These are phyloP conservation scores for Protomyces inouyei DNA, from an alignment of 1,139 yeast genomes.

Conservation along the genomic window DNA sequence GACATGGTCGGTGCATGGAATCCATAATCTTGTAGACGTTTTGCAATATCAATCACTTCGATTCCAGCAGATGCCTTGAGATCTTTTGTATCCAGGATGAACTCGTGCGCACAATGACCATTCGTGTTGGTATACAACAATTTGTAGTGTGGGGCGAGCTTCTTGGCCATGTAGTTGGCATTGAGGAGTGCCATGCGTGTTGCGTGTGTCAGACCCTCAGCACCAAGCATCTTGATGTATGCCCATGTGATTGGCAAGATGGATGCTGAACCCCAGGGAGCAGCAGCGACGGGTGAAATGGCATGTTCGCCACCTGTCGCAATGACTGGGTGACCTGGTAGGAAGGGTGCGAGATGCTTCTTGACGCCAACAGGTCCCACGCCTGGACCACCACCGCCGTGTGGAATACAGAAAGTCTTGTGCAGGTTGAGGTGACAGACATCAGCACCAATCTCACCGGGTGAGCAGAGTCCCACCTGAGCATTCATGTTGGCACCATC, in stretches of 20 bases:
- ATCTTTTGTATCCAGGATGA: constrained; percentile 83
- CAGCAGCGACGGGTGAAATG: constrained; percentile 78
- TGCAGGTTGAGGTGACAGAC: constrained; percentile 95
- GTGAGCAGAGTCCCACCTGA: constrained; percentile 93
- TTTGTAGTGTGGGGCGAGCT: constrained; percentile 63
- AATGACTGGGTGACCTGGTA: constrained; percentile 71
- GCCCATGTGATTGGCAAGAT: constrained; percentile 91
- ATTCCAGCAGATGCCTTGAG: constrained; percentile 68
- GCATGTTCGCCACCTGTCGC: constrained; percentile 52
- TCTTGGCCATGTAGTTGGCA: constrained; percentile 89
- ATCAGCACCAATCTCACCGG: constrained; percentile 98
- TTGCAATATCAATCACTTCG: constrained; percentile 95
- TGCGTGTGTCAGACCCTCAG: constrained; percentile 73
- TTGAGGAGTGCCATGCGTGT: constrained; percentile 86
- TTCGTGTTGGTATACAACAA: constrained; percentile 66
- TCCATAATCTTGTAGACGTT: constrained; percentile 94
- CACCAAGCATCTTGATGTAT: constrained; percentile 78
- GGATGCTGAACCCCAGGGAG: constrained; percentile 93
- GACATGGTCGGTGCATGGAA: constrained; percentile 99
- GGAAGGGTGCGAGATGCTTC: constrained; percentile 69
- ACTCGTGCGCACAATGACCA: constrained; percentile 93
- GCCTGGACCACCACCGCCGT: constrained; percentile 99
- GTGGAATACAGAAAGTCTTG: constrained; percentile 96
- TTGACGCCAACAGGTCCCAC: constrained; percentile 90
- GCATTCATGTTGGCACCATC: constrained; percentile 99